Percentiles rank a stretch among this genome's conserved stretches.
Conservation (phyloP, 2,329 filamentous ascomycete species). For the Cladosporium sp. region DNA sequence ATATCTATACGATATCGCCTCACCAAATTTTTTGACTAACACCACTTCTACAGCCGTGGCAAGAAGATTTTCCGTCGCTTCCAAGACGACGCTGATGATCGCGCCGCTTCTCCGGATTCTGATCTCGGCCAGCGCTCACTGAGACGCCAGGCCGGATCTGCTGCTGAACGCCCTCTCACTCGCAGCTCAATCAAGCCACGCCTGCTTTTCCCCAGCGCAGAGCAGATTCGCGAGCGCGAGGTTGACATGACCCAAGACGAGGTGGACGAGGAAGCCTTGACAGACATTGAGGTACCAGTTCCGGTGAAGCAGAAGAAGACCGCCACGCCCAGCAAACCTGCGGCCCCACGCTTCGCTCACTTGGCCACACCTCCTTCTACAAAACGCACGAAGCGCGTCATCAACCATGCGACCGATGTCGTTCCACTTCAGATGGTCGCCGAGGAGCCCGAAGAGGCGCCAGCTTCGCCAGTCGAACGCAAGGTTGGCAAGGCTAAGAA, state of each 20-base stretch:
- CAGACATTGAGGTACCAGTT: constrained; percentile 39
- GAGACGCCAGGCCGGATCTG: constrained; percentile 35
- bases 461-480: constrained; percentile 14
- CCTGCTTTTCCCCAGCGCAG: constrained; percentile 61
- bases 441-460: constrained; percentile 14
- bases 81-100: constrained; percentile 33
- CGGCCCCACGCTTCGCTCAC: constrained; percentile 38
- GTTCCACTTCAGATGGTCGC: constrained; percentile 3
- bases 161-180: constrained; percentile 51
- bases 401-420: constrained; percentile 41
- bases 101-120: not conserved
- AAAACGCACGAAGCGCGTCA: constrained; percentile 55
- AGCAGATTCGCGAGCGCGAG: constrained; percentile 40
- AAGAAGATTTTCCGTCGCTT: constrained; percentile 75
- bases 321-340: constrained; percentile 25
- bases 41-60: constrained; percentile 58
- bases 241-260: constrained; percentile 27
- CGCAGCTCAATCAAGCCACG: constrained; percentile 69
- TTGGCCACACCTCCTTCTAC: constrained; percentile 62
- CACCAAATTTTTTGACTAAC: constrained; percentile 21
- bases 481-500: constrained; percentile 19
- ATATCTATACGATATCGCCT: not conserved
- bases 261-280: constrained; percentile 37
- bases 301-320: constrained; percentile 10
- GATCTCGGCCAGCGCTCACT: constrained; percentile 24